A percentile compares a stretch with the other conserved stretches of the same genome.
Evolutionary conservation across 805 yeast genomes (phyloP).

Genomic region (Danielia oregonensis): DNA sequence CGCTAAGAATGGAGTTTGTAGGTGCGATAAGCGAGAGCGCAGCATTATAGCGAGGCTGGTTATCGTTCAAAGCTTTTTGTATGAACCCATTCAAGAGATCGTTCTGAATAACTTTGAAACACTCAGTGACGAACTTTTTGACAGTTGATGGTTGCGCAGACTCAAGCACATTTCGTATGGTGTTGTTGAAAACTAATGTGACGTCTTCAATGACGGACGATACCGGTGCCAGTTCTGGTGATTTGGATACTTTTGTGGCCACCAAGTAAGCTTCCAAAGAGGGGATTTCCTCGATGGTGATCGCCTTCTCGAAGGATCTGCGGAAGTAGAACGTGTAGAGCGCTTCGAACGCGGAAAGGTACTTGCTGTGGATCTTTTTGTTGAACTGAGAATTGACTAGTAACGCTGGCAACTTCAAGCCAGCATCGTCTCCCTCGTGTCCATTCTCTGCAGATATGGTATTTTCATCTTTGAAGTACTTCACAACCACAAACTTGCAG

Average conservation of each 20-base stretch:
- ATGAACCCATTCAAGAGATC: conserved; percentile 57
- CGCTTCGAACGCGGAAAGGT: conserved; percentile 60
- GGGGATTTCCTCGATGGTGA: conserved; percentile 76
- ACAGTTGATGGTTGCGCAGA: conserved; percentile 64
- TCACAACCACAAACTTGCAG: conserved; percentile 63
- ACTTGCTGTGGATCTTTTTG: conserved; percentile 48
- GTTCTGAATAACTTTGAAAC: conserved; percentile 57
- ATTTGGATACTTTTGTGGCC: conserved; percentile 13
- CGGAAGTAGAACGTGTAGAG: conserved; percentile 66
- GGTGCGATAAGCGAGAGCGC: conserved; percentile 20
- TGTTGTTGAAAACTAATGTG: conserved; percentile 65
- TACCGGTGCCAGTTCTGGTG: conserved; percentile 61
- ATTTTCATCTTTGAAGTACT: conserved; percentile 48
- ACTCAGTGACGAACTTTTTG: conserved; percentile 49
- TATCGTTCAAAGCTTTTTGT: conserved; percentile 31
- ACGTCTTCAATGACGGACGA: conserved; percentile 87
- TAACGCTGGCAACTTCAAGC: conserved; percentile 46
- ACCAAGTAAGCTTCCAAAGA: conserved; percentile 37
- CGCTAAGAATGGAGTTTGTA: conserved; percentile 7
- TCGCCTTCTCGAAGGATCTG: conserved; percentile 77
- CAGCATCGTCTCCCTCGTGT: conserved; percentile 12
- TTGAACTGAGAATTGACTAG: conserved; percentile 52
- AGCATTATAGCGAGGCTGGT: conserved; percentile 40
- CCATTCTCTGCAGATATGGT: neutral
- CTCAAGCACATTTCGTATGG: conserved; percentile 61